These are phyloP conservation scores for Fusarium papillatum DNA, from an alignment of 2,329 filamentous ascomycete species.

Conservation along the genomic window DNA sequence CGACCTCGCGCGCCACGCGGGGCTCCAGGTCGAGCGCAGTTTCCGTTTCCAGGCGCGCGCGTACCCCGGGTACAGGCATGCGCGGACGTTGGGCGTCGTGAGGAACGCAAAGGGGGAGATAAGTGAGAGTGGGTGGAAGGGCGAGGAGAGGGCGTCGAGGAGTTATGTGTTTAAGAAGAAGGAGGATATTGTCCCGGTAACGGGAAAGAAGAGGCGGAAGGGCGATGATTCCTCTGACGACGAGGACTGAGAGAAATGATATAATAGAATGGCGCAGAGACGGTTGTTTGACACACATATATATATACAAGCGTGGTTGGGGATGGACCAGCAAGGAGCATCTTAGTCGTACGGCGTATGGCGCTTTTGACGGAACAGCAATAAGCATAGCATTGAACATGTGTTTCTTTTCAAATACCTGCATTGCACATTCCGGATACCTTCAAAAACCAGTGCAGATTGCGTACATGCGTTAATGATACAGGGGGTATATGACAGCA, in stretches of 20 bases:
- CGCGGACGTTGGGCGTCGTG: slow-evolving; percentile 78
- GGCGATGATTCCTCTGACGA: slow-evolving; percentile 52
- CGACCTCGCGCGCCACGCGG: slow-evolving; percentile 85
- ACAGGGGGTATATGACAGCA: slow-evolving; percentile 12
- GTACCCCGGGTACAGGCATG: slow-evolving; percentile 83
- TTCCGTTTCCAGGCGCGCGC: slow-evolving; percentile 76
- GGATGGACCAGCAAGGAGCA: neutral
- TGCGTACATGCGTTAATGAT: neutral
- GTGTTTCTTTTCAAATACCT: neutral
- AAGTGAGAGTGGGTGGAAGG: slow-evolving; percentile 56
- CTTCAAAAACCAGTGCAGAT: neutral
- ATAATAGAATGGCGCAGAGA: neutral
- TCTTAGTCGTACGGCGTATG: slow-evolving; percentile 21
- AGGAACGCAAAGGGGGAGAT: slow-evolving; percentile 60
- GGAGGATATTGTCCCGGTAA: slow-evolving; percentile 57
- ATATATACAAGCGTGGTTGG: neutral
- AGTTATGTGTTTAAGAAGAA: slow-evolving; percentile 75
- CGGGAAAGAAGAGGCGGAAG: slow-evolving; percentile 46
- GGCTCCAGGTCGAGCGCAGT: slow-evolving; percentile 77
- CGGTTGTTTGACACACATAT: neutral
- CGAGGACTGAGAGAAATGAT: slow-evolving; percentile 36
- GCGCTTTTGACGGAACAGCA: slow-evolving; percentile 4
- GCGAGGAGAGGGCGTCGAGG: slow-evolving; percentile 61
- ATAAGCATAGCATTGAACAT: neutral
- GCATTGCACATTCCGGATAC: neutral